Evolutionary conservation across 768 basidiomycete genomes (phyloP).

Genomic region (Leccinellum luteum): DNA sequence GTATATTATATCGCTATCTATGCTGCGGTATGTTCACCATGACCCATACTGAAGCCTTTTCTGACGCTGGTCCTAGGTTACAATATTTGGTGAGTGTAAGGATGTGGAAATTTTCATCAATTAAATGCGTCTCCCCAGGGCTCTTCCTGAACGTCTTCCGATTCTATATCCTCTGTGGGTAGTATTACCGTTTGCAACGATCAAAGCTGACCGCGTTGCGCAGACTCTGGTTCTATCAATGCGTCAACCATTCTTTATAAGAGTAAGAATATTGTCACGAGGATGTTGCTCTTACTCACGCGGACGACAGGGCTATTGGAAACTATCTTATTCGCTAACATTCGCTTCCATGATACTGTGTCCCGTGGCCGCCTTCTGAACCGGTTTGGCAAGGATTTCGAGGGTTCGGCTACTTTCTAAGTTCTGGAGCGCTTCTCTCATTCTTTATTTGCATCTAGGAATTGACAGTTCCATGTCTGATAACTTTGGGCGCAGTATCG

Average conservation of each 20-base stretch:
- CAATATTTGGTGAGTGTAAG: slow-evolving; percentile 31
- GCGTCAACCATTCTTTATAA: slow-evolving; percentile 79
- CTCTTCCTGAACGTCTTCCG: slow-evolving; percentile 57
- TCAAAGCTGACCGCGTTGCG: slow-evolving; percentile 2
- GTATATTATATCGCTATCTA: slow-evolving; percentile 57
- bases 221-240: slow-evolving; percentile 75
- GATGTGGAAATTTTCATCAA: not conserved
- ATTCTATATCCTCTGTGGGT: slow-evolving; percentile 71
- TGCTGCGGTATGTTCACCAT: slow-evolving; percentile 45
- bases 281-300: slow-evolving; percentile 11
- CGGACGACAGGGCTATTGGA: slow-evolving; percentile 54
- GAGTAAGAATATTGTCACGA: slow-evolving; percentile 33
- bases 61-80: slow-evolving; percentile 34
- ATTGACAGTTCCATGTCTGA: slow-evolving; percentile 83
- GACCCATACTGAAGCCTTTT: not conserved
- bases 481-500: slow-evolving; percentile 77
- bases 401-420: slow-evolving; percentile 39
- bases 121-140: slow-evolving; percentile 36
- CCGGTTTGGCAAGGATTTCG: slow-evolving; percentile 88
- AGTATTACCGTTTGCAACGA: not conserved
- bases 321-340: slow-evolving; percentile 79
- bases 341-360: slow-evolving; percentile 92
- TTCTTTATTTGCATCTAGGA: slow-evolving; percentile 38
- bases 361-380: slow-evolving; percentile 82
- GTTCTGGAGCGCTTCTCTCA: slow-evolving; percentile 1